Evolutionary conservation across 495 filamentous ascomycete genomes (phyloP), one percentile per base, ranked within the genome.

Genomic region (Neurospora discreta): DNA sequence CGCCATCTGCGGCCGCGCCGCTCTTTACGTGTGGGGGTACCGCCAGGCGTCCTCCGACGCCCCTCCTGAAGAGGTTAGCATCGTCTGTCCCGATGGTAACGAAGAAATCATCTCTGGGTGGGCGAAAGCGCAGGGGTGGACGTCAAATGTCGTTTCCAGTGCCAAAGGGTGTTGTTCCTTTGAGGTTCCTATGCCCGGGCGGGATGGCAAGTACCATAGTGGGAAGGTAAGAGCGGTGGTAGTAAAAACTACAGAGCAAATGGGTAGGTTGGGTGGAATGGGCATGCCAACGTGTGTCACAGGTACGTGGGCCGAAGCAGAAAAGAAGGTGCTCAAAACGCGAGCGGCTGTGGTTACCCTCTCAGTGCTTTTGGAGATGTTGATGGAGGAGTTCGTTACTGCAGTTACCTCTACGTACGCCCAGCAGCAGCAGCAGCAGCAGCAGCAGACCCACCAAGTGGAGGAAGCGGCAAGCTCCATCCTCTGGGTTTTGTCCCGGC

Each of bases 1-100:
- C 78, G 81, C 77, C 7, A 78, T 84, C 38, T 76, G 76, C 71
- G 82, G 83, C 5, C 79, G 78, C 13, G 78, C 74, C 3, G 81
- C 81, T 30, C 75, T 84, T 5, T 70, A 72, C 9, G 76, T 78
- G n/a, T 79, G 81, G 77, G 82, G 81, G 16, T 79, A 74, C 68
- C 52, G 52, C 52, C 26, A 15, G 0, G 0, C 5, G 1, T 52
- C 44, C 18, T 33, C 33, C 33, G 33, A 33, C 33, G 8, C 23
- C 15, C 44, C 73, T 4, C 76, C 77, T 0, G 68, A 42, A 9
- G 70, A 76, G 13, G 71, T 83, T 30, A 79, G 73, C 11, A 73
- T 84, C 36, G 68, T 81, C 44, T 82, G 79, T 40, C 78, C 81
- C 1, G 73, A 70, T 3, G 65, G 73, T 26, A 75, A 75, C 36